Percentiles rank a stretch among this genome's conserved stretches.
These are phyloP conservation scores for Solanum appendiculatum DNA, from an alignment of 257 asterid species.

Conservation along the genomic window DNA sequence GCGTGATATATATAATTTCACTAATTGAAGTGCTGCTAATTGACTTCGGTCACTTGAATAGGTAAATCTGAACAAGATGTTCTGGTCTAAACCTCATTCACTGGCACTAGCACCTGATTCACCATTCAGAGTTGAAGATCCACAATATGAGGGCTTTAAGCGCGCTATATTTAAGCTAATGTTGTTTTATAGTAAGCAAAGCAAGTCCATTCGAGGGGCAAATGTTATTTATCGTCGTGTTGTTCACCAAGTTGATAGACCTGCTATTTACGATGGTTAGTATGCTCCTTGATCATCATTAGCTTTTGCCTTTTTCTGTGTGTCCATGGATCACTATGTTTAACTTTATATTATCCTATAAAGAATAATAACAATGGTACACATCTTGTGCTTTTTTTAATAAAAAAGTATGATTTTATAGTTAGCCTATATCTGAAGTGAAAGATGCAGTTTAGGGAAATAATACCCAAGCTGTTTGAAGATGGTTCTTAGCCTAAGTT, in stretches of 20 bases:
- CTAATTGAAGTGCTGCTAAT: background rate
- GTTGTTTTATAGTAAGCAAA: conserved; percentile 86
- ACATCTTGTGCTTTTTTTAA: background rate
- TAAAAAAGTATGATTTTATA: background rate
- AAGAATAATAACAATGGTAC: background rate
- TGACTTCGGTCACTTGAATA: conserved; percentile 2
- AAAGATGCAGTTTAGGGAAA: background rate
- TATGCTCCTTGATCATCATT: background rate
- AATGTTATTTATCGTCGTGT: conserved; percentile 73
- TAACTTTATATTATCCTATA: background rate
- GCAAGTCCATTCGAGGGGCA: conserved; percentile 76
- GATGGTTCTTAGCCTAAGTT: background rate
- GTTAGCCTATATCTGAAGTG: background rate
- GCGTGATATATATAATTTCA: background rate
- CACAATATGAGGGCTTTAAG: conserved; percentile 56
- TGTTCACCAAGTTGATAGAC: conserved; percentile 61
- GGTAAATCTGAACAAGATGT: conserved; percentile 84
- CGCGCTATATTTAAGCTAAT: conserved; percentile 49
- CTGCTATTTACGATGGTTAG: conserved; percentile 83
- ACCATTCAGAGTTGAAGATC: conserved; percentile 56
- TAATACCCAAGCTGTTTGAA: background rate
- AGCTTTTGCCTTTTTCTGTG: background rate
- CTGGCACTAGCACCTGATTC: conserved; percentile 73
- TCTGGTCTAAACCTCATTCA: conserved; percentile 84
- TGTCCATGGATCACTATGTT: background rate